Evolutionary conservation across 768 basidiomycete genomes (phyloP).

Genomic region (Pholiota conissans): DNA sequence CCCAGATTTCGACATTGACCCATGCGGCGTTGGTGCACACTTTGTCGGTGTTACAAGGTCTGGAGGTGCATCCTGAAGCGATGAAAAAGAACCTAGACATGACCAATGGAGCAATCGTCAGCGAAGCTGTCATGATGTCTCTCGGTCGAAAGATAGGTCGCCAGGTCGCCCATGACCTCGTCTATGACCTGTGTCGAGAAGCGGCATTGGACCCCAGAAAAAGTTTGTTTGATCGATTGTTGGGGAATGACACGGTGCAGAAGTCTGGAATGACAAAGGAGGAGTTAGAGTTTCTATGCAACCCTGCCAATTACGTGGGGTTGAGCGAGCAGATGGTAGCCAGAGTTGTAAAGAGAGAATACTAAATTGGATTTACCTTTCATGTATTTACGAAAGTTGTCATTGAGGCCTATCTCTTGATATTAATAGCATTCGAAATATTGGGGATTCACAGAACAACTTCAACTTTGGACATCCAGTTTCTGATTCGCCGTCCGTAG

Average conservation of each 20-base stretch:
- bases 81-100: constrained; percentile 40
- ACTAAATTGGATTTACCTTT: neutral
- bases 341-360: constrained; percentile 17
- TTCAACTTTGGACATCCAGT: neutral
- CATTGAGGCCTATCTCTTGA: neutral
- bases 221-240: constrained; percentile 32
- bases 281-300: constrained; percentile 32
- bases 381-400: neutral
- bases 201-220: constrained; percentile 21
- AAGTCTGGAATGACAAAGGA: constrained; percentile 25
- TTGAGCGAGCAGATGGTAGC: constrained; percentile 30
- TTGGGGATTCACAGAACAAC: no score
- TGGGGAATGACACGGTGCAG: constrained; percentile 25
- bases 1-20: constrained; percentile 43
- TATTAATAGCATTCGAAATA: no score
- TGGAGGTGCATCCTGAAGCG: constrained; percentile 39
- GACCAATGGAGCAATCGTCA: constrained; percentile 40
- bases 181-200: constrained; percentile 41
- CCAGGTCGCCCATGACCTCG: constrained; percentile 43
- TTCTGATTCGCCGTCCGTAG: no score
- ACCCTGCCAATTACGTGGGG: constrained; percentile 40
- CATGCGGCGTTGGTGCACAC: constrained; percentile 40
- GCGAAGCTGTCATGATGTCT: constrained; percentile 50
- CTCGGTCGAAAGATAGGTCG: constrained; percentile 42
- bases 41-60: constrained; percentile 31